Base-by-base conservation (phyloP, 129 eudicot species). In the Flaveria trinervia region DNA sequence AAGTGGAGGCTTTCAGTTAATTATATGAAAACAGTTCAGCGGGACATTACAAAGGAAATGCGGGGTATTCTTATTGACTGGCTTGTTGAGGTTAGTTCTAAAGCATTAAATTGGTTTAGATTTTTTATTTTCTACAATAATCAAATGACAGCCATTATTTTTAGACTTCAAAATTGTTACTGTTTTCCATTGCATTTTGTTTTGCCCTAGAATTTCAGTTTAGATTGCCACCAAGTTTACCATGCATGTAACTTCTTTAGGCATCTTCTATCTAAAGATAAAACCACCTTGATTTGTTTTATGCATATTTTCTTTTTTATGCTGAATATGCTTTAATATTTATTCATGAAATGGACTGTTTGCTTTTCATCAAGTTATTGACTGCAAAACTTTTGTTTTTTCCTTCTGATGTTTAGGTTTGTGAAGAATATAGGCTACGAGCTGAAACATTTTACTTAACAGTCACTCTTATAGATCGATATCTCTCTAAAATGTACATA, bases 361-460 rank as follows among this genome's bases (percentile, higher is more conserved):
- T n/a, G 39, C 9, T 54, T 45, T 49, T 15, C 61, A 65, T 0
- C 48, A 26, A 65, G 12, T 25, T 81, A 45, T 59, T 50, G 50
- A 71, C 45, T 39, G 17, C 65, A 54, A 9, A 64, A 30, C 43
- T 16, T 64, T 2, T 70, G 23, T 69, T 17, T 26, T 16, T 36
- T 36, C 41, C 7, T 36, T 30, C 44, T 67, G 51, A 51, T 80
- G 85, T 57, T 33, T 89, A 92, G 99, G 99, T 95, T 59, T 81
- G 88, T 72, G 96, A 92, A 79, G 99, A 95, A 76, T 92, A 95
- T 69, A 78, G 46, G 48, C 89, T 95, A 87, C 88, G 80, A 22
- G 87, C 96, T 1, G 99, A 92, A 84, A 89, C 99, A 23, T 94
- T 95, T 76, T 88, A 89, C 88, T 76, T 95, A 81, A 89, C 97